Evolutionary conservation across 352 stramenopile species (phyloP), one percentile per base, ranked within the genome.

Genomic region (Nothophytophthora sp.): DNA sequence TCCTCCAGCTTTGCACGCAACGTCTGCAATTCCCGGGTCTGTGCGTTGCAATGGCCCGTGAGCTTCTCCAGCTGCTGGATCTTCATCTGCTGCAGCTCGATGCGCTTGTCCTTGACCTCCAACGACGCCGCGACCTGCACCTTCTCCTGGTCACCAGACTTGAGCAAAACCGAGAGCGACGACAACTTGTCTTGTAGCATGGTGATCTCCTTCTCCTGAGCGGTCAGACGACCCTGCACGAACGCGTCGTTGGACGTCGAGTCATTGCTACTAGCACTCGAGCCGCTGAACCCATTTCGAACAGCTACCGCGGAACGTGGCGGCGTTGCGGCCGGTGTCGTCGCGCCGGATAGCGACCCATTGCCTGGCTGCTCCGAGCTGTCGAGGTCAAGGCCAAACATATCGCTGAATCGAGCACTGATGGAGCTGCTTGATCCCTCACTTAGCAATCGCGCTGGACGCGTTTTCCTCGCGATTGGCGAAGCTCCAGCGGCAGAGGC

Each of bases 91-190:
- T 89, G 78, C 1, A 71, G 58, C 32, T 90, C 81, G 8, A 91
- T 89, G 6, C 83, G 81, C 28, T 74, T 82, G 33, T 93, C 76
- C 50, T 92, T 93, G 3, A 90, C 69, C 44, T 90, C 81, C 1
- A 93, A 38, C 0, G 77, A 70, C n/a, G 67, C 62, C 2, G 50
- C 38, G 2, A 90, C 38, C 30, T 81, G 68, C 10, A 61, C 56
- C n/a, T 84, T 88, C 35, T 93, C 81, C 29, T 90, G 75, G 2
- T 86, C 77, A 1, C 67, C 66, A n/a, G 76, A 50, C 50, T 86
- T 86, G 1, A 90, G 39, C 22, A 85, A 55, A 34, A 90, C 69
- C 4, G 81, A 86, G 29, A 90, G 56, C 0, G 79, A 82, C 1
- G 65, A 64, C 16, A 92, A 45, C 33, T 93, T 93, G 25, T 88